Evolutionary conservation across 208 protist species (phyloP).

Genomic region (Leishmania arabica): DNA sequence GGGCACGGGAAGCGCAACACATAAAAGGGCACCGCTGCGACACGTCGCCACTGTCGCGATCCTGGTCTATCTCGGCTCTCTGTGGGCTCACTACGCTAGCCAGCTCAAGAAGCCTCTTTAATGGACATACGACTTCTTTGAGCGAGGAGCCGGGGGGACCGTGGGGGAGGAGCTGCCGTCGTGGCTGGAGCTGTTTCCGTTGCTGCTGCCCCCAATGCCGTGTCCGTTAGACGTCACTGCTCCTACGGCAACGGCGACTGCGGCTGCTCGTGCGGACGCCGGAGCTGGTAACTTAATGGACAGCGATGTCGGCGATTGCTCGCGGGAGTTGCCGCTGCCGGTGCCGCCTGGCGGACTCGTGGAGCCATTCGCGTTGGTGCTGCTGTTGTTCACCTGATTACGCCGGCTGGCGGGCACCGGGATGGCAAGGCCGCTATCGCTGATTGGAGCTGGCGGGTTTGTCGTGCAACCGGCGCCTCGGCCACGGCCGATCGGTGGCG

Average conservation of each 20-base stretch:
- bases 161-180: slow-evolving; percentile 6
- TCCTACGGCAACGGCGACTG: neutral
- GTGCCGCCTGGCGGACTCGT: neutral
- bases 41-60: too few relatives aligned
- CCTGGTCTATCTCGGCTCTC: neutral
- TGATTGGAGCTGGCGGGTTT: neutral
- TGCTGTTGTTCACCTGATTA: slow-evolving; percentile 19
- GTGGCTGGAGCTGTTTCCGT: neutral
- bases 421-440: slow-evolving; percentile 30
- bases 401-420: slow-evolving; percentile 45
- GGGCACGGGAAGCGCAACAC: neutral
- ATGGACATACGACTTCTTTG: slow-evolving; percentile 3
- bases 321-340: slow-evolving; percentile 10
- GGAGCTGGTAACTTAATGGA: slow-evolving; percentile 21
- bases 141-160: slow-evolving; percentile 8
- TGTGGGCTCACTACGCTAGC: neutral
- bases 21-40: neutral
- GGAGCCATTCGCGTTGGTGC: neutral
- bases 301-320: slow-evolving; percentile 16
- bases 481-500: slow-evolving; percentile 23
- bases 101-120: neutral
- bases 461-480: slow-evolving; percentile 6
- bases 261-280: slow-evolving; percentile 1
- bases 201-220: slow-evolving; percentile 6
- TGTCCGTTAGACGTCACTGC: neutral